A percentile compares a stretch with the other conserved stretches of the same genome.
Evolutionary conservation across 768 basidiomycete species (phyloP).

Genomic region (Boletus coccyginus): DNA sequence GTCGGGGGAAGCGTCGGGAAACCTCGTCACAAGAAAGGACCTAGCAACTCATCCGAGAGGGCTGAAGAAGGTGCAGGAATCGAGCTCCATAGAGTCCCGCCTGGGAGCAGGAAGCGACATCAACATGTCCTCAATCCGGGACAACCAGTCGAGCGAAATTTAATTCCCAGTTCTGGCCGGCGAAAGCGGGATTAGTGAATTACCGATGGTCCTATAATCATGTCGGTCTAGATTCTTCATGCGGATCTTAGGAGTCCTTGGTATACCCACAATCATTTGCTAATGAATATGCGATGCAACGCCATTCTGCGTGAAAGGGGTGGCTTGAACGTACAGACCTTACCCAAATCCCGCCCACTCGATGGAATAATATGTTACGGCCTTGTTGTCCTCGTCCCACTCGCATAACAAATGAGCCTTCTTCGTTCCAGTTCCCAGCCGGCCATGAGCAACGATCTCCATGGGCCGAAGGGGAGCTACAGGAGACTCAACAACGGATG

Average conservation of each 20-base stretch:
- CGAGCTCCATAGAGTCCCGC: conserved; percentile 19
- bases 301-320: not conserved
- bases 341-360: conserved; percentile 90
- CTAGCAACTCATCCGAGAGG: conserved; percentile 53
- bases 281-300: conserved; percentile 10
- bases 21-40: conserved; percentile 25
- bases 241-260: conserved; percentile 5
- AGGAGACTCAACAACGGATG: conserved; percentile 72
- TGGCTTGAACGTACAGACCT: not conserved
- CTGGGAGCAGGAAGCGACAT: conserved; percentile 5
- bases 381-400: conserved; percentile 71
- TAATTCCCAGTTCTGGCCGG: conserved; percentile 34
- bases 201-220: conserved; percentile 3
- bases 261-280: conserved; percentile 15
- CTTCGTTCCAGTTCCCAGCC: conserved; percentile 95
- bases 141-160: conserved; percentile 13
- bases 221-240: conserved; percentile 12
- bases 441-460: conserved; percentile 94
- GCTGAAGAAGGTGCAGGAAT: conserved; percentile 58
- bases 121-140: conserved; percentile 7
- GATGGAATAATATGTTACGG: conserved; percentile 73
- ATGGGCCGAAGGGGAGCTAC: conserved; percentile 67
- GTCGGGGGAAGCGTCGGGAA: conserved; percentile 40
- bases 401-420: conserved; percentile 91
- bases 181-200: conserved; percentile 46